phyloP scores from a whole-genome alignment of 78 protist species.

The Mantamonas sphyraenae region DNA sequence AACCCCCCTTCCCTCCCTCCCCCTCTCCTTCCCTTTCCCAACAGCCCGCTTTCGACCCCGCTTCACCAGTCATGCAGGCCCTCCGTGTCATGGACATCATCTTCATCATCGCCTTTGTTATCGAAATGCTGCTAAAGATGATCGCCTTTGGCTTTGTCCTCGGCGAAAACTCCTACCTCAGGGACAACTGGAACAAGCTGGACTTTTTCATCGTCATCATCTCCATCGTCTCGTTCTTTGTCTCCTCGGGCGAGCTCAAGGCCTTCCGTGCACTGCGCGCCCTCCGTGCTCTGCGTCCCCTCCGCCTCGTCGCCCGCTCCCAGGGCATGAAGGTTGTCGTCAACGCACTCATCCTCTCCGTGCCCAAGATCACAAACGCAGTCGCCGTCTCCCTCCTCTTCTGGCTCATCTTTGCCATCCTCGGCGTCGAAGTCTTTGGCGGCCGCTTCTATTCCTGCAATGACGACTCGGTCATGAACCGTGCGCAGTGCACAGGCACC shows the following conservation, averaged over 20 bases:
- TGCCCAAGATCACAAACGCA: constrained; percentile 37
- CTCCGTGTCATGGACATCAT: background rate
- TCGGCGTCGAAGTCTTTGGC: constrained; percentile 39
- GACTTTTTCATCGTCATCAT: constrained; percentile 7
- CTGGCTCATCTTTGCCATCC: constrained; percentile 24
- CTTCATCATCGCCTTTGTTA: background rate
- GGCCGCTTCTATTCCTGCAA: constrained; percentile 10
- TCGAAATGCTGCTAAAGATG: constrained; percentile 4
- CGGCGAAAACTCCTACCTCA: constrained; percentile 1
- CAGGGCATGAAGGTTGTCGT: constrained; percentile 16
- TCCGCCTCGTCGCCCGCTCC: constrained; percentile 37
- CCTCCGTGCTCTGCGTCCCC: constrained; percentile 49
- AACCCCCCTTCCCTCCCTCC: too few species aligned
- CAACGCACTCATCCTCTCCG: background rate
- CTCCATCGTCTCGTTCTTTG: background rate
- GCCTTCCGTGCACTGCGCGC: constrained; percentile 18
- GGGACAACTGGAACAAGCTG: constrained; percentile 17
- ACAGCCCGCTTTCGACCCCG: background rate
- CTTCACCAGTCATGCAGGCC: background rate
- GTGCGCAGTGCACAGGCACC: background rate
- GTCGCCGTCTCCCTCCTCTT: constrained; percentile 5
- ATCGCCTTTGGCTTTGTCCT: constrained; percentile 9
- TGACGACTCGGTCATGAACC: background rate
- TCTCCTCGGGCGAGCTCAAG: background rate
- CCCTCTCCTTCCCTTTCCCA: too few species aligned